Percentiles rank a stretch among this genome's conserved stretches.
These are phyloP conservation scores for Triticum turgidum DNA, from an alignment of 176 grass and related monocot genomes.

Conservation along the genomic window DNA sequence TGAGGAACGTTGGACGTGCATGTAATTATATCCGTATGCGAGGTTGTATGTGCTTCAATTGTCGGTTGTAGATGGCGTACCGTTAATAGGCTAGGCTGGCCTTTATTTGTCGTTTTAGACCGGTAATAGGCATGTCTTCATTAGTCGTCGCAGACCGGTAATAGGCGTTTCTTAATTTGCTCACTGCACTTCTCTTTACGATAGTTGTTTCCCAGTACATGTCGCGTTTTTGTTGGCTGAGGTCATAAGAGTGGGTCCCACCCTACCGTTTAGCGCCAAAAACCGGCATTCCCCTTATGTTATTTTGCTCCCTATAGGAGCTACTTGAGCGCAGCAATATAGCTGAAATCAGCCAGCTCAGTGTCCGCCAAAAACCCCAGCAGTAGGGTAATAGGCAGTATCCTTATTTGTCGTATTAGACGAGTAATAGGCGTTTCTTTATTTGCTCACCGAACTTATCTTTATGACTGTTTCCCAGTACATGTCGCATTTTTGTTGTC, in stretches of 20 bases:
- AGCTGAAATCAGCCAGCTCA: background rate
- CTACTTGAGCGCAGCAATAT: background rate
- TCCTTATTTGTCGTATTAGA: too few relatives aligned
- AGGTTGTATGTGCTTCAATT: background rate
- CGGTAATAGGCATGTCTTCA: constrained; percentile 9
- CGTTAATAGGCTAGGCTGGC: constrained; percentile 2
- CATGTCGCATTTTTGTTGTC: background rate
- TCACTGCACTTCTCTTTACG: background rate
- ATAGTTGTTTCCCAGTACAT: constrained; percentile 3
- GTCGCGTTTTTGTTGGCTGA: background rate
- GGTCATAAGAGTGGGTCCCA: background rate
- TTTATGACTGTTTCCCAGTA: constrained; percentile 4
- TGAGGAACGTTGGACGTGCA: background rate
- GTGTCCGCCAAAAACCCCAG: background rate
- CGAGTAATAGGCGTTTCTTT: background rate
- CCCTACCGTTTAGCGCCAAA: background rate
- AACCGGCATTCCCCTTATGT: background rate
- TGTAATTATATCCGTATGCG: background rate
- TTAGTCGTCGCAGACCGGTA: background rate
- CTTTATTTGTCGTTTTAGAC: constrained; percentile 1
- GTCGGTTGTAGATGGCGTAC: background rate
- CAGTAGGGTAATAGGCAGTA: too few relatives aligned
- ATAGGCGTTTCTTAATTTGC: constrained; percentile 13
- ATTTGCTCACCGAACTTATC: background rate
- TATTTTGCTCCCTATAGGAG: background rate